phyloP scores from a whole-genome alignment of 1,139 yeast genomes.

The Yamadazyma trypodendri region DNA sequence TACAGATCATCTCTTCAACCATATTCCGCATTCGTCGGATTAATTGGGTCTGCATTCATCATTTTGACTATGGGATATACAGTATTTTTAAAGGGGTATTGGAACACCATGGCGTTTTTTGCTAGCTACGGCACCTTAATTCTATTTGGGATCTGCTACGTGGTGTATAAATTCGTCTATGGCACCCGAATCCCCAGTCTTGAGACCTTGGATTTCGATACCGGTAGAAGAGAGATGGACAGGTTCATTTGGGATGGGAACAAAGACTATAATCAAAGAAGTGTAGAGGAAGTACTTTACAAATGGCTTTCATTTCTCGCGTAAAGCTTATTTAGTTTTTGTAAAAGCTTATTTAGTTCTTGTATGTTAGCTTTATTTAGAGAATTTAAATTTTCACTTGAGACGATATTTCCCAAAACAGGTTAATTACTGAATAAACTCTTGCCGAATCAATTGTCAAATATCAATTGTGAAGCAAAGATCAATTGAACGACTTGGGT shows the following conservation, averaged over 20 bases:
- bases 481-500: background rate
- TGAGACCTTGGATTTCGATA: slow-evolving; percentile 70
- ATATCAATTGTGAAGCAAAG: no score
- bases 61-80: slow-evolving; percentile 70
- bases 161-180: slow-evolving; percentile 53
- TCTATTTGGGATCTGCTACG: slow-evolving; percentile 52
- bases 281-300: slow-evolving; percentile 34
- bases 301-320: slow-evolving; percentile 40
- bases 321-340: slow-evolving; percentile 16
- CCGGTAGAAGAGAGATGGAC: slow-evolving; percentile 76
- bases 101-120: slow-evolving; percentile 65
- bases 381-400: background rate
- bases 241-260: slow-evolving; percentile 71
- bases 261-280: slow-evolving; percentile 38
- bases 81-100: slow-evolving; percentile 57
- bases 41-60: slow-evolving; percentile 53
- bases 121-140: slow-evolving; percentile 67
- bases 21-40: slow-evolving; percentile 65
- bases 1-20: slow-evolving; percentile 79
- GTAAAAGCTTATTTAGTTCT: background rate
- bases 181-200: slow-evolving; percentile 60
- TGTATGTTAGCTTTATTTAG: background rate
- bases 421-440: slow-evolving; percentile 8
- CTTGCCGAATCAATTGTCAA: no score
- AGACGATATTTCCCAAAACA: slow-evolving; percentile 15